Percentiles rank a stretch among this genome's conserved stretches.
Conservation (phyloP, 1,284 basidiomycete species). For the Lentinula novae-zelandiae region DNA sequence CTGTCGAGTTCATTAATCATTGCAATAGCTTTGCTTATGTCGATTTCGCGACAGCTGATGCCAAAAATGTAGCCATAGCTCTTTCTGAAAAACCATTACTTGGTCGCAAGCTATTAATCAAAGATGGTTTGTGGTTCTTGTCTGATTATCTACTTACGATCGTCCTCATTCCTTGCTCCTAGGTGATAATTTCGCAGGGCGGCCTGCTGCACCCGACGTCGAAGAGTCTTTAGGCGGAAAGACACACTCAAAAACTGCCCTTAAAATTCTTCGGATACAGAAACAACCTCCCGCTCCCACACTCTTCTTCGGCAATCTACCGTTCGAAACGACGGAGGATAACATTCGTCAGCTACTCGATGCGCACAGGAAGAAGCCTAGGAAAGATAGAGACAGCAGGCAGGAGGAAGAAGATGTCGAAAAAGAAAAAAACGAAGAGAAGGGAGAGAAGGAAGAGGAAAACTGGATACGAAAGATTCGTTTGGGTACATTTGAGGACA, state of each 20-base stretch:
- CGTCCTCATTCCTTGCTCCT: slow-evolving; percentile 12
- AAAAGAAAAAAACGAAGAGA: slow-evolving; percentile 21
- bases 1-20: background rate
- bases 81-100: slow-evolving; percentile 81
- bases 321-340: slow-evolving; percentile 81
- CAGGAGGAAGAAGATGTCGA: slow-evolving; percentile 20
- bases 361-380: slow-evolving; percentile 45
- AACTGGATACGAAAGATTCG: slow-evolving; percentile 85
- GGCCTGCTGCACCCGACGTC: slow-evolving; percentile 41
- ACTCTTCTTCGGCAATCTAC: slow-evolving; percentile 86
- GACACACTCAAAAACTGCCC: slow-evolving; percentile 71
- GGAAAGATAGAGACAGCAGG: slow-evolving; percentile 22
- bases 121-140: slow-evolving; percentile 64
- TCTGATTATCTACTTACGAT: slow-evolving; percentile 9
- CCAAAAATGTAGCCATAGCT: slow-evolving; percentile 71
- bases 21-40: slow-evolving; percentile 87
- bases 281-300: slow-evolving; percentile 83
- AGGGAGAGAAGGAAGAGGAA: slow-evolving; percentile 30
- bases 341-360: slow-evolving; percentile 73
- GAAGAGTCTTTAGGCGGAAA: slow-evolving; percentile 30
- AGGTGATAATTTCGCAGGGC: slow-evolving; percentile 74
- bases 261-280: slow-evolving; percentile 78
- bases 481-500: slow-evolving; percentile 95
- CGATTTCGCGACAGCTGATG: slow-evolving; percentile 81
- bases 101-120: slow-evolving; percentile 89